phyloP scores from a whole-genome alignment of 495 filamentous ascomycete genomes.

The Penicillium cinerascens region DNA sequence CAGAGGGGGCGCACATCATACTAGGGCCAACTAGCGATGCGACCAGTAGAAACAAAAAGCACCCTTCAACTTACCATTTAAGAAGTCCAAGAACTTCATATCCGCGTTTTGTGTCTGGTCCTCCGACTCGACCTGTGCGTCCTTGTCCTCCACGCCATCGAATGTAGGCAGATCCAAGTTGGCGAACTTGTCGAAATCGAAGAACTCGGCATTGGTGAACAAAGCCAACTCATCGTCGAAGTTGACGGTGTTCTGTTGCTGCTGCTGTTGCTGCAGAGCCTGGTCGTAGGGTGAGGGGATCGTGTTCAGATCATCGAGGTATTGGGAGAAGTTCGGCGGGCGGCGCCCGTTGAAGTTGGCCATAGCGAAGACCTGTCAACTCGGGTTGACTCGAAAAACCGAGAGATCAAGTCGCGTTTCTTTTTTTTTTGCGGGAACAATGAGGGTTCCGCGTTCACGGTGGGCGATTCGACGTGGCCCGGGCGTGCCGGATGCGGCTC shows the following conservation, averaged over 20 bases:
- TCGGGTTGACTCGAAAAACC: not conserved
- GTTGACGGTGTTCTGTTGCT: slow-evolving; percentile 54
- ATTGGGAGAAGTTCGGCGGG: slow-evolving; percentile 80
- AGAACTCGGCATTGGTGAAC: slow-evolving; percentile 93
- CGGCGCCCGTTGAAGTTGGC: slow-evolving; percentile 65
- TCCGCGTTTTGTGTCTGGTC: slow-evolving; percentile 26
- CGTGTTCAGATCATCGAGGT: slow-evolving; percentile 82
- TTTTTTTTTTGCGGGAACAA: slow-evolving; percentile 1
- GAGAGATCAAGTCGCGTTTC: not conserved
- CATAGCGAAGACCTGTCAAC: slow-evolving; percentile 44
- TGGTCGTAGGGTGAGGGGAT: slow-evolving; percentile 65
- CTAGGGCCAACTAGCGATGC: slow-evolving; percentile 11
- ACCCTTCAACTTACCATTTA: slow-evolving; percentile 38
- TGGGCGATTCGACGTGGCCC: slow-evolving; percentile 11
- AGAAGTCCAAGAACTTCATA: slow-evolving; percentile 45
- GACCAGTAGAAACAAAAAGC: slow-evolving; percentile 8
- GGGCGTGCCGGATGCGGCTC: slow-evolving; percentile 24
- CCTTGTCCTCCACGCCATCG: slow-evolving; percentile 31
- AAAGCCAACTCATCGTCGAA: slow-evolving; percentile 75
- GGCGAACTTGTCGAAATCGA: slow-evolving; percentile 72
- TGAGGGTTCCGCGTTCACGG: slow-evolving; percentile 5
- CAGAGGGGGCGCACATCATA: slow-evolving; percentile 23
- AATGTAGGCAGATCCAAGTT: slow-evolving; percentile 40
- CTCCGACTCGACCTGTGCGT: slow-evolving; percentile 18
- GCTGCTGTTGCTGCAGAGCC: slow-evolving; percentile 50